These are phyloP conservation scores for Trichosanthes truncata DNA, from an alignment of 306 rosid genomes.

Conservation along the genomic window DNA sequence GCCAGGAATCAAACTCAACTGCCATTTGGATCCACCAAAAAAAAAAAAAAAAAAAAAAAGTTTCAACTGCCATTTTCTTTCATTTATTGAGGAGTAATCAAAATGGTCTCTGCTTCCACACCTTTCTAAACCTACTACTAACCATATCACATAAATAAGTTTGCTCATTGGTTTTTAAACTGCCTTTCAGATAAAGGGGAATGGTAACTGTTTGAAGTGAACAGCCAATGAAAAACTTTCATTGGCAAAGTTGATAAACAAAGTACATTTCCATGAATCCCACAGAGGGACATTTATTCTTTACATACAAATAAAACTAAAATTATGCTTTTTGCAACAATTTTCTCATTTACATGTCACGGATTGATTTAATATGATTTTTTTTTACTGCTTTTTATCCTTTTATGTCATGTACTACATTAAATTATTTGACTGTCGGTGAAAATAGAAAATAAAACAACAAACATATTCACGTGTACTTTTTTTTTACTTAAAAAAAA, in stretches of 20 bases:
- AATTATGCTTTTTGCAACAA: neutral
- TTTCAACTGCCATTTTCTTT: neutral
- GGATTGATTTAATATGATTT: neutral
- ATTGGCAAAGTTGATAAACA: neutral
- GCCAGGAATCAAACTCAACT: neutral
- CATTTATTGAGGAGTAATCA: neutral
- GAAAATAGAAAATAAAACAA: neutral
- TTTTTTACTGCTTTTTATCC: neutral
- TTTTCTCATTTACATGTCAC: neutral
- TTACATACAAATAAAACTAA: neutral
- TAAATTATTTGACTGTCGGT: neutral
- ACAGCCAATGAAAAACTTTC: neutral
- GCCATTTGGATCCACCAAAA: neutral
- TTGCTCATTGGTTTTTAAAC: neutral
- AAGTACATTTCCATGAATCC: neutral
- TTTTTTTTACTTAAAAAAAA: no score
- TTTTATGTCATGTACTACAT: neutral
- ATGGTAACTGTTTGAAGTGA: neutral
- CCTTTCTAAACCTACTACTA: constrained; percentile 3
- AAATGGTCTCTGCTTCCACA: constrained; percentile 1
- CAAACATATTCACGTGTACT: neutral
- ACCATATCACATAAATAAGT: constrained; percentile 1
- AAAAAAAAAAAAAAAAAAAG: neutral
- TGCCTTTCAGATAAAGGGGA: neutral
- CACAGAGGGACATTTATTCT: neutral